Evolutionary conservation across 768 basidiomycete genomes (phyloP).

Genomic region (Russula virescens): DNA sequence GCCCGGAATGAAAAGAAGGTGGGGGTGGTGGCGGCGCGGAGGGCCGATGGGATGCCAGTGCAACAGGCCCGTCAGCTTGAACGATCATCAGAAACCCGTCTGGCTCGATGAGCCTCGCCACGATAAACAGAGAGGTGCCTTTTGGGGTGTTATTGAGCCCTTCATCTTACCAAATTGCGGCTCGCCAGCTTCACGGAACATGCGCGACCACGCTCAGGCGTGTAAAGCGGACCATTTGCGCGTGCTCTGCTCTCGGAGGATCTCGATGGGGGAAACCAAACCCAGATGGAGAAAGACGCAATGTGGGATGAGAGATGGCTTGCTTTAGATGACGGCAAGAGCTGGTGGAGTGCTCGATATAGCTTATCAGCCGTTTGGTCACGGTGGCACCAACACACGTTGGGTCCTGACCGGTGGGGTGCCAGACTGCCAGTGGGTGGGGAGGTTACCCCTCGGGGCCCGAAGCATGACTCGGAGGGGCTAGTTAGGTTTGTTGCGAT

Average conservation of each 20-base stretch:
- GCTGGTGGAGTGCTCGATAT: constrained; percentile 19
- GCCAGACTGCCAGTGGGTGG: too few relatives aligned
- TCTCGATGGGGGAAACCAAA: neutral
- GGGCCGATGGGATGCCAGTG: neutral
- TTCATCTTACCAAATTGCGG: neutral
- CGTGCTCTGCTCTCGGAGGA: constrained; percentile 1
- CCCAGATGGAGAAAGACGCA: constrained; percentile 21
- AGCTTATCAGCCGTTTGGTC: constrained; percentile 8
- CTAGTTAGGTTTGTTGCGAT: too few relatives aligned
- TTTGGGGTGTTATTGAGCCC: neutral
- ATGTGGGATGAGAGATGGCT: constrained; percentile 1
- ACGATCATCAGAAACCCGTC: neutral
- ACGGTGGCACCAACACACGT: neutral
- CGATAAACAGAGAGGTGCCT: neutral
- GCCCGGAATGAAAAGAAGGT: constrained; percentile 14
- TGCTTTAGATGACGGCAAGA: constrained; percentile 2
- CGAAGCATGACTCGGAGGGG: too few relatives aligned
- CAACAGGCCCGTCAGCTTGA: neutral
- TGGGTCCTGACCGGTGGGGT: neutral
- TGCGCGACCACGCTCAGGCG: constrained; percentile 16
- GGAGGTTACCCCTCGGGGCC: neutral
- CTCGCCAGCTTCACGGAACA: constrained; percentile 18
- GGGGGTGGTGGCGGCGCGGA: neutral
- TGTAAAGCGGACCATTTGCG: constrained; percentile 10
- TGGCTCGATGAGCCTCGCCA: neutral